Base-by-base conservation (phyloP, 2,329 filamentous ascomycete genomes). In the Neonectria coccinea region DNA sequence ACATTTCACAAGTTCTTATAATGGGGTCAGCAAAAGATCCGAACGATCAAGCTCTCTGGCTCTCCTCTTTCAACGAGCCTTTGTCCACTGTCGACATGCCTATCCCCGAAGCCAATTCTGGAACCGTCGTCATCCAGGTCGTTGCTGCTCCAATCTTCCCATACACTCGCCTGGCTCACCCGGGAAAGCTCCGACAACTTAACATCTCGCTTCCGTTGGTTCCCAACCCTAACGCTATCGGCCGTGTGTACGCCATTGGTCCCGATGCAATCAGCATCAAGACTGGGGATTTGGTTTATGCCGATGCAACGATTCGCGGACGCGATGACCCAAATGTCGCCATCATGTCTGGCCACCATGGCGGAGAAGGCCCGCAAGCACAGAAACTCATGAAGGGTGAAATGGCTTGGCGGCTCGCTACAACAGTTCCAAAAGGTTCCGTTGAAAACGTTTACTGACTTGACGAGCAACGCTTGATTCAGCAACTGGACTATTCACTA, bases 301-400 rank as follows among this genome's bases (percentile, higher is more conserved):
- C 55, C 14, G 56, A 64, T 25, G 42, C 48, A 4, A 60, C 61
- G 0, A 31, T 64, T n/a, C 51, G 56, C 11, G 51, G 33, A 3
- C 57, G 62, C 3, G 56, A 64, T 27, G 62, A 64, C n/a, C 36
- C 56, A 14, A 39, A 16, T 12, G 57, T 61, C n/a, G 16, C 60
- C 20, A 64, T 64, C 57, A 55, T 64, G 51, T 42, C 52, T 20
- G 57, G 57, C 2, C 56, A 61, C 20, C 62, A 56, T 12, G 57
- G 62, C 1, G 57, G 62, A 11, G 50, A 55, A n/a, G 57, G 45
- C 0, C 20, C 16, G 2, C 36, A 59, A 11, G 57, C 51, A 14
- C 48, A 25, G 12, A 51, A 14, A 7, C 31, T 58, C 14, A 51
- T 58, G 47, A 36, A 58, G 22, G 56, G 47, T 25, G 22, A n/a